Percentiles rank a stretch among this genome's conserved stretches.
phyloP scores from a whole-genome alignment of 139 green algal species.

The Tetraselmis chui region DNA sequence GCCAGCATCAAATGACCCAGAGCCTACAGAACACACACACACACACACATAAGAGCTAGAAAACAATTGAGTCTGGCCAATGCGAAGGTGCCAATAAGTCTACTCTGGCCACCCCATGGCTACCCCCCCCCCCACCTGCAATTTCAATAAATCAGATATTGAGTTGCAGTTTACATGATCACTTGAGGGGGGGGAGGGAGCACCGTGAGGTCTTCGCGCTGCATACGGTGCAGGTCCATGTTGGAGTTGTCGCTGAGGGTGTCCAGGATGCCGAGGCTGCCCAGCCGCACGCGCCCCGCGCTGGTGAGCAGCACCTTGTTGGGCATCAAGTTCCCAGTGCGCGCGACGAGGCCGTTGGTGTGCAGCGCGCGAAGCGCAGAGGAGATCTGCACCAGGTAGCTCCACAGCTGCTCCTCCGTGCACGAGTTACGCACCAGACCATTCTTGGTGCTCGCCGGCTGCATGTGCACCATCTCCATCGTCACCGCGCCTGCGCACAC shows the following conservation, averaged over 20 bases:
- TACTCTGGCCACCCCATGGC: too few species aligned
- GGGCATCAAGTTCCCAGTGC: constrained; percentile 45
- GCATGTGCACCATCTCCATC: constrained; percentile 13
- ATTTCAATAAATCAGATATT: too few species aligned
- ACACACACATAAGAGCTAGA: too few species aligned
- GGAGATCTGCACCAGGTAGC: constrained; percentile 70
- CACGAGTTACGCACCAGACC: constrained; percentile 26
- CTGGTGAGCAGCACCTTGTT: constrained; percentile 69
- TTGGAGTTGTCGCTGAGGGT: constrained; percentile 27
- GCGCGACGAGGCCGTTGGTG: constrained; percentile 46
- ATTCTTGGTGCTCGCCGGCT: background rate
- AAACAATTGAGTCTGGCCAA: too few species aligned
- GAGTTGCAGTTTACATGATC: too few species aligned
- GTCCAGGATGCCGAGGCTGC: constrained; percentile 57
- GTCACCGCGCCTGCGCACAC: constrained; percentile 3
- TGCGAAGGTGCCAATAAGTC: too few species aligned
- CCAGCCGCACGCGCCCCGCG: constrained; percentile 41
- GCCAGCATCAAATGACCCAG: constrained; percentile 70
- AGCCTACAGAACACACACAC: constrained; percentile 9
- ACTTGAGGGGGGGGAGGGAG: background rate
- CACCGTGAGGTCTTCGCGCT: constrained; percentile 30
- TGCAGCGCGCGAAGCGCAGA: constrained; percentile 61
- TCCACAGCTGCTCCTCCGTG: constrained; percentile 76
- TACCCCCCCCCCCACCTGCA: too few species aligned
- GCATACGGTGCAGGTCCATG: constrained; percentile 8